Conservation (phyloP, 2,329 filamentous ascomycete species). For the Xylariales sp. region DNA sequence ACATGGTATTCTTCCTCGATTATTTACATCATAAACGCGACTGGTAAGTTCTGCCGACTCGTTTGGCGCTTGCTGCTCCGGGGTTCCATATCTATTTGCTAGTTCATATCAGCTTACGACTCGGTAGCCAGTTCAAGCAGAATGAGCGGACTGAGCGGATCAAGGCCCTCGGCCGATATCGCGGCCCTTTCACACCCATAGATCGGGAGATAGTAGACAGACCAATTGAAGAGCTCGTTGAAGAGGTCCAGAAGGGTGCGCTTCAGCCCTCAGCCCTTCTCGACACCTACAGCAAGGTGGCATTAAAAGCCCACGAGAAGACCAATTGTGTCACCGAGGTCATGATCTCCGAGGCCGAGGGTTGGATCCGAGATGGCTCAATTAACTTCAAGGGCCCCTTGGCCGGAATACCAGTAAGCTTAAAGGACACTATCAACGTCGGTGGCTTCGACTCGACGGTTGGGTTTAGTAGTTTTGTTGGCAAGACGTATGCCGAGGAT, state of each 20-base stretch:
- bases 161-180: conserved; percentile 73
- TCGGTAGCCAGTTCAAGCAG: conserved; percentile 79
- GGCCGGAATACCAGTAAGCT: conserved; percentile 85
- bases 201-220: conserved; percentile 77
- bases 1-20: conserved; percentile 58
- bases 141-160: conserved; percentile 78
- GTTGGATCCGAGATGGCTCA: conserved; percentile 69
- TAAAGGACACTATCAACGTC: conserved; percentile 85
- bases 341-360: conserved; percentile 80
- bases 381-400: conserved; percentile 83
- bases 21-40: conserved; percentile 78
- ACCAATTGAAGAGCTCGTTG: conserved; percentile 81
- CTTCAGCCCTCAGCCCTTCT: conserved; percentile 78
- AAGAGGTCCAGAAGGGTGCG: conserved; percentile 77
- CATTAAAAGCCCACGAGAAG: conserved; percentile 82
- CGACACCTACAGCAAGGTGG: conserved; percentile 87
- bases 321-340: conserved; percentile 94
- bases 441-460: conserved; percentile 86
- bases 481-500: conserved; percentile 74
- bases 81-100: conserved; percentile 1
- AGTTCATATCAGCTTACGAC: conserved; percentile 45
- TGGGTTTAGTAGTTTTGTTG: conserved; percentile 79
- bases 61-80: background rate
- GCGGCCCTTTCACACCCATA: conserved; percentile 68
- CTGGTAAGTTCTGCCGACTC: conserved; percentile 64